Evolutionary conservation across 164 flowering plant species (phyloP).

Genomic region (Umbilicus rupestris): DNA sequence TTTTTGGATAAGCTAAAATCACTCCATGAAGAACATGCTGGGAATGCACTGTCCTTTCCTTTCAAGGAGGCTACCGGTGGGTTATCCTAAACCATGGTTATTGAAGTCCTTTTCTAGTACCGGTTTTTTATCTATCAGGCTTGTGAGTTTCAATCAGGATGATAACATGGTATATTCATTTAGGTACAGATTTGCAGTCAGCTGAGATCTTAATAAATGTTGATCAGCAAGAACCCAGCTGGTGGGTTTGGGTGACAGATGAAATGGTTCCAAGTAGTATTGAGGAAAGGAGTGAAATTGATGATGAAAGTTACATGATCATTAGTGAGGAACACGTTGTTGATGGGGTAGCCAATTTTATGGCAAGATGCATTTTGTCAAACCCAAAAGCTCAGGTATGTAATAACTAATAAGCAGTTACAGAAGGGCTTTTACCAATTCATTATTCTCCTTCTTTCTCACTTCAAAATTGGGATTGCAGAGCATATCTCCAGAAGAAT

Average conservation of each 20-base stretch:
- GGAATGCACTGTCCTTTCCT: conserved; percentile 41
- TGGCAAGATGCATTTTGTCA: conserved; percentile 79
- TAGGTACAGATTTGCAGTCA: conserved; percentile 49
- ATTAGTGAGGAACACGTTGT: conserved; percentile 78
- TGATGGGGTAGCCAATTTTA: conserved; percentile 86
- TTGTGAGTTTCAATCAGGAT: not conserved
- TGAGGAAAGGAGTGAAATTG: conserved; percentile 82
- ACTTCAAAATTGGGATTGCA: conserved; percentile 28
- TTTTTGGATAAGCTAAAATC: conserved; percentile 50
- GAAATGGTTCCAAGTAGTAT: conserved; percentile 49
- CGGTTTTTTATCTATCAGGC: not conserved
- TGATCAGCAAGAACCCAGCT: conserved; percentile 56
- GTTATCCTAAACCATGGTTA: conserved; percentile 4
- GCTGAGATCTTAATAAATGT: conserved; percentile 59
- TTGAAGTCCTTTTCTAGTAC: not conserved
- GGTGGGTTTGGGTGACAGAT: conserved; percentile 96
- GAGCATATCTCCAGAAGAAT: conserved; percentile 64
- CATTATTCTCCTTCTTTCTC: not conserved
- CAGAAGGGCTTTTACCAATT: not conserved
- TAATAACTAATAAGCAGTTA: not conserved
- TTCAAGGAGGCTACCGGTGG: conserved; percentile 72
- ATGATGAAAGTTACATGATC: conserved; percentile 66
- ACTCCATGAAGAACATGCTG: conserved; percentile 28
- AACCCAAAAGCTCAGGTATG: conserved; percentile 73
- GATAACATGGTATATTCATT: not conserved